Evolutionary conservation across 176 grass and related monocot species (phyloP).

Genomic region (Elaeis guineensis): DNA sequence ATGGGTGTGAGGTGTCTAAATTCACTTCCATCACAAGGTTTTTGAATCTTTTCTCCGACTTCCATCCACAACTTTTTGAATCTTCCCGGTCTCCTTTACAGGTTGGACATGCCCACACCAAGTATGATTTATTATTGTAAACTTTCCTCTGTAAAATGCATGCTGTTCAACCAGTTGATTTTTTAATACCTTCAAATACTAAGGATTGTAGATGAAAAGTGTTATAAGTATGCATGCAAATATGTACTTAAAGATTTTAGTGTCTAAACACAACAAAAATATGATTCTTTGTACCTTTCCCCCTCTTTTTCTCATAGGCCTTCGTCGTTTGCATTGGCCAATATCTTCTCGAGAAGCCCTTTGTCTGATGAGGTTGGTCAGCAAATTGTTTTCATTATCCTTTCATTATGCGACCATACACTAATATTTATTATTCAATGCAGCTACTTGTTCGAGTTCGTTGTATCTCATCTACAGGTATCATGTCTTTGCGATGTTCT

Average conservation of each 20-base stretch:
- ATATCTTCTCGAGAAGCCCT: not conserved
- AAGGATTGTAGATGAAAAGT: too few species aligned
- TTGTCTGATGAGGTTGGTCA: conserved; percentile 22
- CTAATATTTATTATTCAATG: conserved; percentile 15
- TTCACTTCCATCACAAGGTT: too few species aligned
- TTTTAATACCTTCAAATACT: too few species aligned
- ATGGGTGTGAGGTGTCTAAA: too few species aligned
- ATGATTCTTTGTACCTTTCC: too few species aligned
- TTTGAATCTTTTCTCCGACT: too few species aligned
- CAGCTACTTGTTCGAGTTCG: conserved; percentile 31
- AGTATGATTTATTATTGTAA: too few species aligned
- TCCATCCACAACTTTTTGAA: too few species aligned
- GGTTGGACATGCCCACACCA: too few species aligned
- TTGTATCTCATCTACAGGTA: conserved; percentile 32
- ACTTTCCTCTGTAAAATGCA: too few species aligned
- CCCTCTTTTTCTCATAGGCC: conserved; percentile 5
- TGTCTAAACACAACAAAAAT: not conserved
- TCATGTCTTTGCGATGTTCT: conserved; percentile 1
- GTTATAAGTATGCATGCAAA: not conserved
- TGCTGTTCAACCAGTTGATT: too few species aligned
- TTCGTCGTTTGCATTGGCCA: conserved; percentile 3
- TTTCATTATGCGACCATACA: not conserved
- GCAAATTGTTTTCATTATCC: conserved; percentile 4
- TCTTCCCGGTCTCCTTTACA: too few species aligned
- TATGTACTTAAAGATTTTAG: not conserved